Conservation (phyloP, 2,329 filamentous ascomycete genomes). For the Fusarium marasasianum region DNA sequence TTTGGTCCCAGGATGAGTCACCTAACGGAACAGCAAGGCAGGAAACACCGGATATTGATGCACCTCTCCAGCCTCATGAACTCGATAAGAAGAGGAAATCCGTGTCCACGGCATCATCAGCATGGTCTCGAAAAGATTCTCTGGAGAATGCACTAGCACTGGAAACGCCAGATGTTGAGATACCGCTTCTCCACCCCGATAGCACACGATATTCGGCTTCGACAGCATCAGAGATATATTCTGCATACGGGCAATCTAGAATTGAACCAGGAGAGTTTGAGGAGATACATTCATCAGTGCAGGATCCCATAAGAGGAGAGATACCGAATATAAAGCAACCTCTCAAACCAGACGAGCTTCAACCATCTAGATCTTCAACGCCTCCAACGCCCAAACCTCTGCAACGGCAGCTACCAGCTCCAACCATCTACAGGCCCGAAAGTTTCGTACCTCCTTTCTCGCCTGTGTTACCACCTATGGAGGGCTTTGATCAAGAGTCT, state of each 20-base stretch:
- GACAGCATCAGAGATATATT: slow-evolving; percentile 20
- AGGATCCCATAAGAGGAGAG: slow-evolving; percentile 16
- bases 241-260: slow-evolving; percentile 2
- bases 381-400: slow-evolving; percentile 13
- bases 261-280: slow-evolving; percentile 17
- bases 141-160: neutral
- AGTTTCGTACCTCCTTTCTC: slow-evolving; percentile 16
- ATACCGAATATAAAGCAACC: slow-evolving; percentile 2
- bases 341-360: slow-evolving; percentile 10
- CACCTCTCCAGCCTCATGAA: slow-evolving; percentile 18
- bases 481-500: neutral
- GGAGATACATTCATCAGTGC: neutral
- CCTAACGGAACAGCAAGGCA: neutral
- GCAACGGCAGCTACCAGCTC: slow-evolving; percentile 2
- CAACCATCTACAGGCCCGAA: slow-evolving; percentile 10
- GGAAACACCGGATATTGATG: slow-evolving; percentile 16
- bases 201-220: slow-evolving; percentile 23
- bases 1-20: slow-evolving; percentile 16
- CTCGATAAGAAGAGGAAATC: slow-evolving; percentile 10
- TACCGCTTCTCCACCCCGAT: slow-evolving; percentile 17
- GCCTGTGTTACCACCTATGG: neutral
- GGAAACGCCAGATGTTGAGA: slow-evolving; percentile 4
- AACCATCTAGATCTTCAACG: slow-evolving; percentile 8
- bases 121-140: neutral
- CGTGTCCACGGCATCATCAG: slow-evolving; percentile 15